A percentile compares a stretch with the other conserved stretches of the same genome.
Conservation (phyloP, 2,329 filamentous ascomycete genomes). For the Fusarium ambrosium region DNA sequence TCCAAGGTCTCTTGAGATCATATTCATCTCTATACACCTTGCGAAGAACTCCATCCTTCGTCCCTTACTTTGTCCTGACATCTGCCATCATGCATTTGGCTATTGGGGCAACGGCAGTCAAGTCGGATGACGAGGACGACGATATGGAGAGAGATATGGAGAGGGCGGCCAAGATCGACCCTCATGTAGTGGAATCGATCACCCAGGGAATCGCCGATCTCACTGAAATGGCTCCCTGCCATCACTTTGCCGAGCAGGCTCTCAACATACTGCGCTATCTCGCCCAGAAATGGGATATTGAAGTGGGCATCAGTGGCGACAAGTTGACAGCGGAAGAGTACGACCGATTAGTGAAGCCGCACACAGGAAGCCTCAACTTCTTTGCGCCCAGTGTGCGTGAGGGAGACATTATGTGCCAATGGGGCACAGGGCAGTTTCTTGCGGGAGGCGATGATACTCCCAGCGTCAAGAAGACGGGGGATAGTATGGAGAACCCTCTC, state of each 20-base stretch:
- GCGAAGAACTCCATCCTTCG: slow-evolving; percentile 70
- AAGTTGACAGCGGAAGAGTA: slow-evolving; percentile 54
- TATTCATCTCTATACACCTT: slow-evolving; percentile 72
- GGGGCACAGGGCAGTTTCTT: slow-evolving; percentile 51
- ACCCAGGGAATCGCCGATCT: slow-evolving; percentile 69
- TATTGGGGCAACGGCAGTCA: slow-evolving; percentile 58
- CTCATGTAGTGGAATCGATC: slow-evolving; percentile 60
- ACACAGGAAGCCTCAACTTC: slow-evolving; percentile 68
- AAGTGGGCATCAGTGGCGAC: slow-evolving; percentile 59
- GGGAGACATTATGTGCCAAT: slow-evolving; percentile 63
- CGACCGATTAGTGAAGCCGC: slow-evolving; percentile 60
- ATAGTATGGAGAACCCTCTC: slow-evolving; percentile 64
- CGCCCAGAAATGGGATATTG: slow-evolving; percentile 70
- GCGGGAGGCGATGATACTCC: slow-evolving; percentile 27
- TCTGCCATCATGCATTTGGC: slow-evolving; percentile 73
- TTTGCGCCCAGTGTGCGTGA: slow-evolving; percentile 65
- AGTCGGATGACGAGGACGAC: slow-evolving; percentile 38
- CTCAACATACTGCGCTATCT: slow-evolving; percentile 71
- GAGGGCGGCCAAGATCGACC: slow-evolving; percentile 53
- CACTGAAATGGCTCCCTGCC: slow-evolving; percentile 72
- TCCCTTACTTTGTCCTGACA: slow-evolving; percentile 73
- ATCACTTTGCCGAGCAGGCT: slow-evolving; percentile 72
- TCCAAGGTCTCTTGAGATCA: slow-evolving; percentile 67
- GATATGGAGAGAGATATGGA: slow-evolving; percentile 53
- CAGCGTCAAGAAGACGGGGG: slow-evolving; percentile 48